Percentiles rank a stretch among this genome's conserved stretches.
These are phyloP conservation scores for Craspedostauros australis DNA, from an alignment of 108 stramenopile species.

Conservation along the genomic window DNA sequence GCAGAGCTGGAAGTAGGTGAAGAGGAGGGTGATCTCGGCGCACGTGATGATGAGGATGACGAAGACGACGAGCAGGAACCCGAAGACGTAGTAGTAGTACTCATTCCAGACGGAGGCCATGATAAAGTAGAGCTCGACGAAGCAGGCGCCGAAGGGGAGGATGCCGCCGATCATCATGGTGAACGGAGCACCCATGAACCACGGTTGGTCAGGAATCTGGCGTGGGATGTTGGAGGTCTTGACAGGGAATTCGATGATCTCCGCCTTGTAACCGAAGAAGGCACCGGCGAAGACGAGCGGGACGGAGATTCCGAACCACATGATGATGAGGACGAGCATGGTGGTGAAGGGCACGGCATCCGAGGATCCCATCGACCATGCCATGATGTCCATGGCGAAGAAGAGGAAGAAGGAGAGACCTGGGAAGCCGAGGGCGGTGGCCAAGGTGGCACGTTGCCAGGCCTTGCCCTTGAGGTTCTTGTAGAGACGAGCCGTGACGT, in stretches of 20 bases:
- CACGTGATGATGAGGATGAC: constrained; percentile 92
- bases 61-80: constrained; percentile 93
- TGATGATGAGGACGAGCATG: constrained; percentile 80
- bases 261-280: constrained; percentile 96
- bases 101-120: constrained; percentile 92
- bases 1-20: constrained; percentile 98
- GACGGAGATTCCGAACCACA: constrained; percentile 95
- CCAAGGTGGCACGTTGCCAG: constrained; percentile 90
- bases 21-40: constrained; percentile 95
- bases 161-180: constrained; percentile 90
- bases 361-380: constrained; percentile 60
- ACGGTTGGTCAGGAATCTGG: constrained; percentile 92
- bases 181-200: constrained; percentile 87
- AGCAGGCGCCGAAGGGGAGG: constrained; percentile 95
- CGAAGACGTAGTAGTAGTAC: constrained; percentile 99
- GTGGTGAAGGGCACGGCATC: constrained; percentile 93
- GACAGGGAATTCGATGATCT: constrained; percentile 91
- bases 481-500: constrained; percentile 90
- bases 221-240: constrained; percentile 87
- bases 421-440: constrained; percentile 89
- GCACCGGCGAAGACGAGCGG: constrained; percentile 96
- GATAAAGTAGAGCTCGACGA: constrained; percentile 98
- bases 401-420: constrained; percentile 82
- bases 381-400: constrained; percentile 83
- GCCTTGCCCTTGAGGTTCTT: constrained; percentile 96